Evolutionary conservation across 768 basidiomycete species (phyloP).

Genomic region (Termitomyces sp.): DNA sequence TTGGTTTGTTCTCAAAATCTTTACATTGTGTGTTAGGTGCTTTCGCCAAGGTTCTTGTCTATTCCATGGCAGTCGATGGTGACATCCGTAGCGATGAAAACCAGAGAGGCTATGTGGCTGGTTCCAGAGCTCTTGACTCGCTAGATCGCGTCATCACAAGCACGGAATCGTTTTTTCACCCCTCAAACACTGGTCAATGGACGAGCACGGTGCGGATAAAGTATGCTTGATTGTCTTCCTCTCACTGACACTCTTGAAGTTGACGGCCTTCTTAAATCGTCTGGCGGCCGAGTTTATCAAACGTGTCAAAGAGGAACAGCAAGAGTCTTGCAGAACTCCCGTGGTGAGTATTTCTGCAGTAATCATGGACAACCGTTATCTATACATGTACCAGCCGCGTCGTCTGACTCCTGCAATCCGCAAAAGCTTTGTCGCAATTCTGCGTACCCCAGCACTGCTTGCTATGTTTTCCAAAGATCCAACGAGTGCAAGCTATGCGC

Average conservation of each 20-base stretch:
- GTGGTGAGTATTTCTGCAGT: conserved; percentile 31
- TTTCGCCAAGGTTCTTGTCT: conserved; percentile 81
- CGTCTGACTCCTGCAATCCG: conserved; percentile 80
- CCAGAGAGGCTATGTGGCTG: conserved; percentile 60
- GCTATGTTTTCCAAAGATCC: conserved; percentile 90
- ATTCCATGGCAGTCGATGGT: conserved; percentile 85
- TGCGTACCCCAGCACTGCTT: conserved; percentile 83
- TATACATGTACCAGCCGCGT: conserved; percentile 40
- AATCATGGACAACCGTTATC: background rate
- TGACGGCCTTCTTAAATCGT: conserved; percentile 68
- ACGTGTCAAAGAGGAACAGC: conserved; percentile 75
- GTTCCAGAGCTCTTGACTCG: conserved; percentile 84
- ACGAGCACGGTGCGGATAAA: conserved; percentile 46
- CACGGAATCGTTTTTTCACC: conserved; percentile 93
- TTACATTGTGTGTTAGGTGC: conserved; percentile 41
- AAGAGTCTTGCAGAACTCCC: conserved; percentile 74
- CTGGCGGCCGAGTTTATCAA: conserved; percentile 73
- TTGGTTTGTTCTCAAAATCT: background rate
- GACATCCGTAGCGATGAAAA: conserved; percentile 41
- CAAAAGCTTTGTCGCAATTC: conserved; percentile 70
- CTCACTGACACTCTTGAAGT: conserved; percentile 26
- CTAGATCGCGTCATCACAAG: conserved; percentile 86
- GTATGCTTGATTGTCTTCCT: background rate
- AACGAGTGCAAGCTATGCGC: conserved; percentile 73
- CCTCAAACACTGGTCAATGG: conserved; percentile 88